Base-by-base conservation (phyloP, 2,329 filamentous ascomycete genomes). In the Verticillium tricorpus region DNA sequence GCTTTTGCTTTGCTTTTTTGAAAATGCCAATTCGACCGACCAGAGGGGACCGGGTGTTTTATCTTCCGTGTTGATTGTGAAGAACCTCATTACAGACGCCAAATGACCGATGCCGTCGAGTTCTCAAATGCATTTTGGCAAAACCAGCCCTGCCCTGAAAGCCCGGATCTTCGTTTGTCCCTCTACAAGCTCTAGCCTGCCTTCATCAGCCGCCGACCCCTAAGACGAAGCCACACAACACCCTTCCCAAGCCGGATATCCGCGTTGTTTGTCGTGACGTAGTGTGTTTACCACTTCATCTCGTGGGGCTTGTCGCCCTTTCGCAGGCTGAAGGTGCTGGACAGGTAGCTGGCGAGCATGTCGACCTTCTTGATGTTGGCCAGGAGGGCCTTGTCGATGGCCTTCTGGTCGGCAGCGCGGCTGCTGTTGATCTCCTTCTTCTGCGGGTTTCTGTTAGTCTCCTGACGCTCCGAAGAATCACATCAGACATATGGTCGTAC, bases 291-390 rank as follows among this genome's bases (percentile, higher is more conserved):
- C 89, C 94, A 99, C 84, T 92, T 91, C 95, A 99, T 98, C 89
- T 96, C 92, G 85, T 99, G 95, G 83, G 95, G 95, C 90, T 94
- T 93, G 88, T 99, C 94, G 77, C 95, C 95, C 87, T 93, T 97
- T 85, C 94, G 91, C 82, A 99, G 89, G 89, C 91, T 96, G 91
- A 99, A 99, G 79, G 90, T 92, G 82, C 90, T 92, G 78, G 87
- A 87, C 74, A 99, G 92, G 89, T 99, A 99, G 84, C 89, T 92
- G 78, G 88, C 82, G 74, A 99, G 91, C 82, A 94, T 85, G 73
- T 93, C 90, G 81, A 96, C 93, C 89, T 98, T 97, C 91, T 98
- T 98, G 87, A 99, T 95, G 82, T 84, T 91, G 82, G 92, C 88
- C 74, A 99, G 83, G 77, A 99, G 85, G 72, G 93, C 89, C 90